phyloP scores from a whole-genome alignment of 1,284 basidiomycete species.

The Vanrija sp. region DNA sequence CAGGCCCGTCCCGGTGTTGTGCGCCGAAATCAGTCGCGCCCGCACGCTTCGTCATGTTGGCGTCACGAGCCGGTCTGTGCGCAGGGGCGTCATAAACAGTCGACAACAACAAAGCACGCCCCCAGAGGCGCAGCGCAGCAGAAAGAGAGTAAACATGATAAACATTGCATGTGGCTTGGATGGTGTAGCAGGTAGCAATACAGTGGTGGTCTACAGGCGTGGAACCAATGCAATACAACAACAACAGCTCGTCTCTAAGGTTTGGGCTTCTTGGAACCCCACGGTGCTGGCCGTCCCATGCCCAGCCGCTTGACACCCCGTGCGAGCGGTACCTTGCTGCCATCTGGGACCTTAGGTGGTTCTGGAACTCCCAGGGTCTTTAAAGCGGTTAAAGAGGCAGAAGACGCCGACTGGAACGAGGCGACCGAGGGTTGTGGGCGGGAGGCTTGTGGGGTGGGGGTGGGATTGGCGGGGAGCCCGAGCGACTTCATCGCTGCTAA shows the following conservation, averaged over 20 bases:
- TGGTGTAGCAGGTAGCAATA: not conserved
- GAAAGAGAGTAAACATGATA: not conserved
- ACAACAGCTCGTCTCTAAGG: not conserved
- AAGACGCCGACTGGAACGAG: not conserved
- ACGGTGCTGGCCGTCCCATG: conserved; percentile 45
- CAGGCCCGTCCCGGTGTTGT: too few species aligned
- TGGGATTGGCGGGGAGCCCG: not conserved
- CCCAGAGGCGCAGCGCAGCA: not conserved
- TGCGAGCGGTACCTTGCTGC: conserved; percentile 12
- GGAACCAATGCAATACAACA: not conserved
- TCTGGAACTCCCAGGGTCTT: conserved; percentile 22
- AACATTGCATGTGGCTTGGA: not conserved
- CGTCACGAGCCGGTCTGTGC: not conserved
- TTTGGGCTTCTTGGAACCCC: conserved; percentile 26
- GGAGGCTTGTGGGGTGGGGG: not conserved
- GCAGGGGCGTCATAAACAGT: too few species aligned
- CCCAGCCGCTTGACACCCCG: conserved; percentile 42
- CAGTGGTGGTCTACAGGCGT: not conserved
- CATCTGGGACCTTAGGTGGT: not conserved
- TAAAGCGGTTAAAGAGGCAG: not conserved
- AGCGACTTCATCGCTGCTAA: conserved; percentile 35
- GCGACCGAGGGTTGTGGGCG: not conserved
- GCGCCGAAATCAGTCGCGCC: not conserved
- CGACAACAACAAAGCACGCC: not conserved
- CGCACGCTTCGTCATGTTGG: too few species aligned